Evolutionary conservation across 2,329 filamentous ascomycete species (phyloP).

Genomic region (Ascochyta rabiei): DNA sequence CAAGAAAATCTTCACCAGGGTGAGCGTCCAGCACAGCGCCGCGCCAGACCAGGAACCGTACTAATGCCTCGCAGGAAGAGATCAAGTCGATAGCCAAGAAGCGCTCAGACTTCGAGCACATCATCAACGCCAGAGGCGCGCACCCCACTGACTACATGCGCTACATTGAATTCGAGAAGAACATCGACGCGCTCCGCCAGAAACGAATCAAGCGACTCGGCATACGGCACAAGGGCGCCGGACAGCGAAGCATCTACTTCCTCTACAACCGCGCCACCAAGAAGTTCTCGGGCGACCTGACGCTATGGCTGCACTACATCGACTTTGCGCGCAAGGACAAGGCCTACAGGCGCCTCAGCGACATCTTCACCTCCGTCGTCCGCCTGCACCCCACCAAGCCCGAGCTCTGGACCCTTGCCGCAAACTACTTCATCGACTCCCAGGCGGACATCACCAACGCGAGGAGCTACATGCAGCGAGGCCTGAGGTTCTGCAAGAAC

Average conservation of each 20-base stretch:
- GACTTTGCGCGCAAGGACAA: constrained; percentile 74
- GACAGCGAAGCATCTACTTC: constrained; percentile 83
- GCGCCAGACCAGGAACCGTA: background rate
- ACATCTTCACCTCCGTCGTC: constrained; percentile 70
- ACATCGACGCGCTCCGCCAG: constrained; percentile 72
- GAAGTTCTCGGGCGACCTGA: constrained; percentile 80
- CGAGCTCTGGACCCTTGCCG: constrained; percentile 83
- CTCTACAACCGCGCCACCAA: constrained; percentile 86
- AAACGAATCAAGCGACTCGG: constrained; percentile 84
- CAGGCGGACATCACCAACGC: constrained; percentile 88
- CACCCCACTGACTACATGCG: constrained; percentile 78
- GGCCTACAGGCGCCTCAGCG: constrained; percentile 64
- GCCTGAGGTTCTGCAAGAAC: constrained; percentile 83
- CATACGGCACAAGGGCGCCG: constrained; percentile 72
- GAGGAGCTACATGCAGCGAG: constrained; percentile 84
- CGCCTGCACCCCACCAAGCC: constrained; percentile 84
- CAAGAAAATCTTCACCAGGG: constrained; percentile 87
- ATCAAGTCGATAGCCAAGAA: constrained; percentile 88
- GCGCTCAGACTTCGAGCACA: constrained; percentile 91
- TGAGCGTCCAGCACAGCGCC: constrained; percentile 45
- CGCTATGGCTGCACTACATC: constrained; percentile 89
- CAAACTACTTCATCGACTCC: constrained; percentile 75
- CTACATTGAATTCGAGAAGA: constrained; percentile 77
- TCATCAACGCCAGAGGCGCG: constrained; percentile 77
- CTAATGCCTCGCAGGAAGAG: constrained; percentile 67